A percentile compares a stretch with the other conserved stretches of the same genome.
phyloP scores from a whole-genome alignment of 345 rosid species.

The Gynandropsis gynandra region DNA sequence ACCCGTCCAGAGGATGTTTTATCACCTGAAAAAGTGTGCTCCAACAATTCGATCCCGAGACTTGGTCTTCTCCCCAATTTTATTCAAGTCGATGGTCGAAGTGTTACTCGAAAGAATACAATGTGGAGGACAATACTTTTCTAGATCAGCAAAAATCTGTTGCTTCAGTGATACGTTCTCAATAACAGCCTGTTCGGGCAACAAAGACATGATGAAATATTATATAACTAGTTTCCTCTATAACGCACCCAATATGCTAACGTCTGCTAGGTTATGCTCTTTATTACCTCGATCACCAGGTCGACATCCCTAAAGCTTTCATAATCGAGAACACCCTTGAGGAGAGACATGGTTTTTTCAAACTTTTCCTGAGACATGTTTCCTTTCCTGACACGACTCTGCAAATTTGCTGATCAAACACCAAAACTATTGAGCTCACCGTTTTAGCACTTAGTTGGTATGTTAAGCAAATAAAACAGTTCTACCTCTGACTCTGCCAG shows the following conservation, averaged over 20 bases:
- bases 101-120: slow-evolving; percentile 94
- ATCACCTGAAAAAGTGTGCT: slow-evolving; percentile 96
- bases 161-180: slow-evolving; percentile 91
- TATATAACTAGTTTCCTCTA: slow-evolving; percentile 9
- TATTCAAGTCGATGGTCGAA: slow-evolving; percentile 87
- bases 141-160: slow-evolving; percentile 88
- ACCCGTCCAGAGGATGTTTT: slow-evolving; percentile 12
- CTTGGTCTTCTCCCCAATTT: slow-evolving; percentile 71
- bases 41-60: slow-evolving; percentile 82
- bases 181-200: slow-evolving; percentile 75
- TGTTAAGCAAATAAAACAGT: slow-evolving; percentile 6
- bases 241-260: not conserved
- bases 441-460: slow-evolving; percentile 16
- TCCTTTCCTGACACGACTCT: slow-evolving; percentile 83
- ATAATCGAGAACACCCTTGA: slow-evolving; percentile 74
- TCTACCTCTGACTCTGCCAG: slow-evolving; percentile 75
- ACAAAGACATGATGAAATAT: slow-evolving; percentile 22
- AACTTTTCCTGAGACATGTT: slow-evolving; percentile 71
- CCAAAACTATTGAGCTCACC: slow-evolving; percentile 17
- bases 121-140: slow-evolving; percentile 77
- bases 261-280: slow-evolving; percentile 3
- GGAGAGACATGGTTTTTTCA: slow-evolving; percentile 69
- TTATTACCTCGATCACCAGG: slow-evolving; percentile 86
- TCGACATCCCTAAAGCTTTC: slow-evolving; percentile 85
- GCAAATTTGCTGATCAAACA: slow-evolving; percentile 65